phyloP scores from a whole-genome alignment of 2,329 filamentous ascomycete species.

The Lasiodiplodia sp. region DNA sequence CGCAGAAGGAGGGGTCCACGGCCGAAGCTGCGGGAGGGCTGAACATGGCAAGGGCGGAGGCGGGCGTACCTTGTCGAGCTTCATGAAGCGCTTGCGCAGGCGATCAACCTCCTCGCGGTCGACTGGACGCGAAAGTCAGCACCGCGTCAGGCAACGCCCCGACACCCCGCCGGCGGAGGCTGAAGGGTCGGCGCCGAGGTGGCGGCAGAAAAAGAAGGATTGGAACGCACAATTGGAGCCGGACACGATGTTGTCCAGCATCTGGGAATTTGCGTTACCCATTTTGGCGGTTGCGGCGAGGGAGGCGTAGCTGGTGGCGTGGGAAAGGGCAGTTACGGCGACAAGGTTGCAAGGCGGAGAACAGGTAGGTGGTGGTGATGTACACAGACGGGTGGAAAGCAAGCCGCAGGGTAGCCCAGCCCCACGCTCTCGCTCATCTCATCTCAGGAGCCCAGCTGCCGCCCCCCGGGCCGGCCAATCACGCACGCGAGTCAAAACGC shows the following conservation, averaged over 20 bases:
- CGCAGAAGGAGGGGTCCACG: slow-evolving; percentile 1
- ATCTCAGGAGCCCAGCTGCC: slow-evolving; percentile 17
- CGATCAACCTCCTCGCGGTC: slow-evolving; percentile 97
- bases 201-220: slow-evolving; percentile 31
- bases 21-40: background rate
- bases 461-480: slow-evolving; percentile 15
- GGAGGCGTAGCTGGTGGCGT: slow-evolving; percentile 20
- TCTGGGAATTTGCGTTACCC: slow-evolving; percentile 66
- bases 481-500: background rate
- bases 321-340: slow-evolving; percentile 32
- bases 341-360: slow-evolving; percentile 20
- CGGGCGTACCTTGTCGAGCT: slow-evolving; percentile 85
- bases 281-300: slow-evolving; percentile 47
- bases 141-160: slow-evolving; percentile 16
- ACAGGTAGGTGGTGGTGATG: background rate
- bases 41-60: background rate
- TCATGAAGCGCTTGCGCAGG: slow-evolving; percentile 97
- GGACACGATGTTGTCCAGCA: slow-evolving; percentile 95
- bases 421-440: slow-evolving; percentile 17
- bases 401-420: slow-evolving; percentile 13
- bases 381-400: slow-evolving; percentile 3
- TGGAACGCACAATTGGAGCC: slow-evolving; percentile 84
- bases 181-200: background rate
- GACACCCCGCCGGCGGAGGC: slow-evolving; percentile 11
- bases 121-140: slow-evolving; percentile 63